A percentile compares a stretch with the other conserved stretches of the same genome.
These are phyloP conservation scores for Chaetomiaceae sp. DNA, from an alignment of 2,329 filamentous ascomycete genomes.

Conservation along the genomic window DNA sequence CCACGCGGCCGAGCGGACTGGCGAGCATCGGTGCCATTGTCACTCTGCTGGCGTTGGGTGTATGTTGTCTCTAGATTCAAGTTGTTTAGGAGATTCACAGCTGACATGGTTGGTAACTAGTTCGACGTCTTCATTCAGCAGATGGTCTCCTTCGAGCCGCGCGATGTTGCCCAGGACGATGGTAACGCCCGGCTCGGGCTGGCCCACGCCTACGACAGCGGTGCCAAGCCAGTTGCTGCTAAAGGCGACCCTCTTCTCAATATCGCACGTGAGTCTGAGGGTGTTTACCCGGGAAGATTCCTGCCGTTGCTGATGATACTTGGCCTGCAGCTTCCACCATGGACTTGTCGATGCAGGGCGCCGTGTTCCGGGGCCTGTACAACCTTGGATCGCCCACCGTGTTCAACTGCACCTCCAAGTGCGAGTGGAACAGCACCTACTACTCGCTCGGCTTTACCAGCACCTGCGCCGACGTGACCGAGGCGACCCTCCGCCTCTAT, in stretches of 20 bases:
- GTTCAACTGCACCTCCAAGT: constrained; percentile 20
- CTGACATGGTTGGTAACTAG: not conserved
- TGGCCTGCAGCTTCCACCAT: constrained; percentile 2
- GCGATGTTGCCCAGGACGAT: constrained; percentile 5
- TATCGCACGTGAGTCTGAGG: not conserved
- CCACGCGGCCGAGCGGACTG: constrained; percentile 2
- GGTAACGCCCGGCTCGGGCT: constrained; percentile 13
- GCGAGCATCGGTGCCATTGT: constrained; percentile 15
- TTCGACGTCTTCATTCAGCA: constrained; percentile 22
- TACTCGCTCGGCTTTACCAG: constrained; percentile 19
- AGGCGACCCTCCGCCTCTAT: constrained; percentile 7
- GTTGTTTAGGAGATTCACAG: not conserved
- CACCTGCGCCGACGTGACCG: constrained; percentile 20
- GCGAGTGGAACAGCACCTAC: constrained; percentile 17
- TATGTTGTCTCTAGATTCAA: not conserved
- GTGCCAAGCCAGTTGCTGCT: not conserved
- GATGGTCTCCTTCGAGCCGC: constrained; percentile 7
- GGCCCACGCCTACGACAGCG: constrained; percentile 10
- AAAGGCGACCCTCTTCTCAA: not conserved
- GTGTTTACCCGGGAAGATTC: too few species aligned
- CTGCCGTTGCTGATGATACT: not conserved
- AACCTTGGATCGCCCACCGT: constrained; percentile 3
- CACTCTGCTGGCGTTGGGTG: constrained; percentile 11
- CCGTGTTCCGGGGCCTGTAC: constrained; percentile 20
- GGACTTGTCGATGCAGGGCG: constrained; percentile 20